A percentile compares a stretch with the other conserved stretches of the same genome.
Evolutionary conservation across 2,329 filamentous ascomycete species (phyloP).

Genomic region (Apiospora koreana): DNA sequence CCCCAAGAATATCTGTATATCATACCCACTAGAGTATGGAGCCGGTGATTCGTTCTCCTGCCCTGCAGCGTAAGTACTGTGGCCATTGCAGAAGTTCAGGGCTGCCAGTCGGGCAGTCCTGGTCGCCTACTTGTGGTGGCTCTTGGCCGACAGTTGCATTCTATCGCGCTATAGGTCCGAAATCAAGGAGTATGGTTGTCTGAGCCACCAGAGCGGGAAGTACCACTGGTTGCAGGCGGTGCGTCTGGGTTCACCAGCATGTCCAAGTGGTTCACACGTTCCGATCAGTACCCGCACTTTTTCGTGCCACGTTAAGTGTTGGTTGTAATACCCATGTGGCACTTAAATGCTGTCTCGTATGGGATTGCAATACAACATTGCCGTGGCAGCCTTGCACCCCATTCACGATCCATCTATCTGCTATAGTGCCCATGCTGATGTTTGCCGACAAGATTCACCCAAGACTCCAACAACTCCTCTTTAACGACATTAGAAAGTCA

Average conservation of each 20-base stretch:
- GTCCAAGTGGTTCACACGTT: constrained; percentile 38
- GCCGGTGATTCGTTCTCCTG: background rate
- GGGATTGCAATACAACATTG: constrained; percentile 38
- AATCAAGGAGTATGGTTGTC: constrained; percentile 36
- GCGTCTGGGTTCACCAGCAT: constrained; percentile 28
- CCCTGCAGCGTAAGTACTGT: background rate
- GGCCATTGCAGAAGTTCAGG: background rate
- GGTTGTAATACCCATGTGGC: constrained; percentile 45
- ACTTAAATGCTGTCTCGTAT: constrained; percentile 33
- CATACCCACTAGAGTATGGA: background rate
- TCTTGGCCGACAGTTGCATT: constrained; percentile 5
- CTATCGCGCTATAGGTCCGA: constrained; percentile 23
- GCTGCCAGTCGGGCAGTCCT: background rate
- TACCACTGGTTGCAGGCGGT: constrained; percentile 38
- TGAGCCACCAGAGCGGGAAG: constrained; percentile 33
- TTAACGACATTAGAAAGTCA: constrained; percentile 52
- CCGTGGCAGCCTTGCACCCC: constrained; percentile 32
- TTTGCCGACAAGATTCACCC: constrained; percentile 51
- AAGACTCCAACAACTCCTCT: constrained; percentile 53
- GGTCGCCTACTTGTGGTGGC: background rate
- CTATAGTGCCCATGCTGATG: constrained; percentile 34
- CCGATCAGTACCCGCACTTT: constrained; percentile 40
- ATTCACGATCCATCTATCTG: constrained; percentile 29
- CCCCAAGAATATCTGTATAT: background rate
- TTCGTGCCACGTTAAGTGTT: constrained; percentile 45